A percentile compares a stretch with the other conserved stretches of the same genome.
Evolutionary conservation across 371 early-diverging fungal species (phyloP).

Genomic region (Umbelopsis sp.): DNA sequence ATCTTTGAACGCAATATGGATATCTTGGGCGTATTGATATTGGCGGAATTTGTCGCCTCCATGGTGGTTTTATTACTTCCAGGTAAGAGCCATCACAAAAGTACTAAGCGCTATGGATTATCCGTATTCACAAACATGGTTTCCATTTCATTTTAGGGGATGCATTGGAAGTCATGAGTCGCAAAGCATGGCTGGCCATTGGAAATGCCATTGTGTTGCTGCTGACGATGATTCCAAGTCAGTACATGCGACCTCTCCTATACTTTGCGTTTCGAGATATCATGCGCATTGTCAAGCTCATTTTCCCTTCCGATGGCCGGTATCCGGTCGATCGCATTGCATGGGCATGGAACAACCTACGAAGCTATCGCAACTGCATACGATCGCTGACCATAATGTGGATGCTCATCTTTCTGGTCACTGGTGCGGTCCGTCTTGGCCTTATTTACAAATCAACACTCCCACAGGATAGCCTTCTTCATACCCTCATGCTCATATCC

Average conservation of each 20-base stretch:
- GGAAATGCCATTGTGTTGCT: conserved; percentile 11
- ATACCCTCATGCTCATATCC: not conserved
- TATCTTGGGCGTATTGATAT: not conserved
- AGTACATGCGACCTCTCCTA: not conserved
- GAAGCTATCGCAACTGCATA: not conserved
- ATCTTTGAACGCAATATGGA: not conserved
- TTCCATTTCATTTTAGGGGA: not conserved
- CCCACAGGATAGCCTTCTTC: not conserved
- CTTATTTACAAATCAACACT: not conserved
- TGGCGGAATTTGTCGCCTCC: conserved; percentile 4
- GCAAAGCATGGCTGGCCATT: not conserved
- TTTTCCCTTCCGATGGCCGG: not conserved
- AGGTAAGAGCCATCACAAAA: not conserved
- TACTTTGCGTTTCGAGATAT: conserved; percentile 2
- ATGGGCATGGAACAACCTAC: conserved; percentile 2
- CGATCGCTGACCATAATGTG: conserved; percentile 1
- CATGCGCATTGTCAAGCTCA: not conserved
- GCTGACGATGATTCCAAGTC: not conserved
- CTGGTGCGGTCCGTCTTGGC: not conserved
- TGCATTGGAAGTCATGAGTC: not conserved
- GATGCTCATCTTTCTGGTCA: conserved; percentile 2
- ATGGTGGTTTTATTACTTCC: conserved; percentile 9
- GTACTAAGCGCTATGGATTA: not conserved
- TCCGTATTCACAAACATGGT: not conserved
- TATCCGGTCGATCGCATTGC: not conserved